Percentiles rank a stretch among this genome's conserved stretches.
These are phyloP conservation scores for Teunomyces cretensis DNA, from an alignment of 805 yeast genomes.

Conservation along the genomic window DNA sequence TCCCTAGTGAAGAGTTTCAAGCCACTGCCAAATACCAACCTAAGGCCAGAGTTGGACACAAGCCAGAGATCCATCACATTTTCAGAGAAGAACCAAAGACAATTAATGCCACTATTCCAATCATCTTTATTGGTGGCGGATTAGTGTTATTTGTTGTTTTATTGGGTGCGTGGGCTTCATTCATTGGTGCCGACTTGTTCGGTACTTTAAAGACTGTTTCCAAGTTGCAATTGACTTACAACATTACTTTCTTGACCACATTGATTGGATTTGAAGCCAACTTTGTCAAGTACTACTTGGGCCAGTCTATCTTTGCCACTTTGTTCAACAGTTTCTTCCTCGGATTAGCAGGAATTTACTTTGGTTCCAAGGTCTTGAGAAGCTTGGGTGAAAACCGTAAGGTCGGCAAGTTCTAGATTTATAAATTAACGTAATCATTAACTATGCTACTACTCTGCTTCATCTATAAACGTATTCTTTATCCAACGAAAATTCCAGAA, in stretches of 20 bases:
- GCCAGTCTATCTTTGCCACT: slow-evolving; percentile 60
- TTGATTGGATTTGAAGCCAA: slow-evolving; percentile 52
- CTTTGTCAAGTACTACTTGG: slow-evolving; percentile 58
- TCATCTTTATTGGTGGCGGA: slow-evolving; percentile 48
- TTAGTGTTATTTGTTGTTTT: slow-evolving; percentile 41
- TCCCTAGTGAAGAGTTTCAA: slow-evolving; percentile 28
- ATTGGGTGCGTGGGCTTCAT: slow-evolving; percentile 43
- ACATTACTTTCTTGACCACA: slow-evolving; percentile 47
- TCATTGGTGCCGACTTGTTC: slow-evolving; percentile 27
- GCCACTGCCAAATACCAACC: slow-evolving; percentile 19
- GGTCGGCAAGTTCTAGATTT: slow-evolving; percentile 20
- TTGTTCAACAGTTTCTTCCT: slow-evolving; percentile 48
- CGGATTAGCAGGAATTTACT: slow-evolving; percentile 52
- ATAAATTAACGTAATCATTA: background rate
- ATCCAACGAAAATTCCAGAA: slow-evolving; percentile 58
- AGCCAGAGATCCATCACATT: slow-evolving; percentile 62
- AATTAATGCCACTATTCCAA: slow-evolving; percentile 51
- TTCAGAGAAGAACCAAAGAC: slow-evolving; percentile 58
- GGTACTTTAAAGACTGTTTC: slow-evolving; percentile 37
- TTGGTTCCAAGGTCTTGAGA: slow-evolving; percentile 69
- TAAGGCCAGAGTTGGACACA: slow-evolving; percentile 42
- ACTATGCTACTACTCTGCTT: slow-evolving; percentile 3
- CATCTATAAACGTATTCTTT: slow-evolving; percentile 46
- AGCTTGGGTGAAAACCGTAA: slow-evolving; percentile 35
- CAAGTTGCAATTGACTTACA: slow-evolving; percentile 32